phyloP scores from a whole-genome alignment of 148 eudicot genomes.

The Diospyros kaki region DNA sequence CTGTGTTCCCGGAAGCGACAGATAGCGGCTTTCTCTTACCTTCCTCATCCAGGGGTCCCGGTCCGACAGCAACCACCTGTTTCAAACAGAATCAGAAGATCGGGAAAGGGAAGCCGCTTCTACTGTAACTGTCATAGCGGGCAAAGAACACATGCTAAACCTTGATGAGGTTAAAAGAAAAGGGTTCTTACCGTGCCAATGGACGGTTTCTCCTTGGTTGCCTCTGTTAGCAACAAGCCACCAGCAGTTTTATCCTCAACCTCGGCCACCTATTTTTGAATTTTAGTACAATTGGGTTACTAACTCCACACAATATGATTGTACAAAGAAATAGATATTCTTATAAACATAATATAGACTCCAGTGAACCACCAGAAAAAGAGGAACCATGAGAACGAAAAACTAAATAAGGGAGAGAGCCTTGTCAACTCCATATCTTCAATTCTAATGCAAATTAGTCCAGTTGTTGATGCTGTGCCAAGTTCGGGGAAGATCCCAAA shows the following conservation, averaged over 20 bases:
- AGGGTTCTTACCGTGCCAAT: conserved; percentile 63
- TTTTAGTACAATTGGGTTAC: not conserved
- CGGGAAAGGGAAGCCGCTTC: not conserved
- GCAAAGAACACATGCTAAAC: not conserved
- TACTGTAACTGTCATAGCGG: not conserved
- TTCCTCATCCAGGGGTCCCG: conserved; percentile 76
- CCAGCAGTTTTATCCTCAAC: conserved; percentile 82
- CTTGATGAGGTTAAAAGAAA: not conserved
- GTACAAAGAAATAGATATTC: not conserved
- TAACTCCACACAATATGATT: not conserved
- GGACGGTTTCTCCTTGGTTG: conserved; percentile 83
- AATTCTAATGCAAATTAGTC: not conserved
- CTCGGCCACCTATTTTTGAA: conserved; percentile 59
- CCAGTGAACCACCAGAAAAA: too few species aligned
- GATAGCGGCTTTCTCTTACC: conserved; percentile 64
- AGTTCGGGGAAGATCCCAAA: too few species aligned
- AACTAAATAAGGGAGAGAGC: too few species aligned
- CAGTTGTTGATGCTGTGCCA: too few species aligned
- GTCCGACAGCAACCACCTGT: conserved; percentile 82
- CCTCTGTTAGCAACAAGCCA: conserved; percentile 71
- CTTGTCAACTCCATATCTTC: not conserved
- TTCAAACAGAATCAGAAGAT: not conserved
- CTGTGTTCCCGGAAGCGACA: conserved; percentile 63
- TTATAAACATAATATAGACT: too few species aligned
- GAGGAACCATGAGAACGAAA: too few species aligned